Percentiles rank a stretch among this genome's conserved stretches.
phyloP scores from a whole-genome alignment of 108 stramenopile genomes.

The Halocafeteria seosinensis region DNA sequence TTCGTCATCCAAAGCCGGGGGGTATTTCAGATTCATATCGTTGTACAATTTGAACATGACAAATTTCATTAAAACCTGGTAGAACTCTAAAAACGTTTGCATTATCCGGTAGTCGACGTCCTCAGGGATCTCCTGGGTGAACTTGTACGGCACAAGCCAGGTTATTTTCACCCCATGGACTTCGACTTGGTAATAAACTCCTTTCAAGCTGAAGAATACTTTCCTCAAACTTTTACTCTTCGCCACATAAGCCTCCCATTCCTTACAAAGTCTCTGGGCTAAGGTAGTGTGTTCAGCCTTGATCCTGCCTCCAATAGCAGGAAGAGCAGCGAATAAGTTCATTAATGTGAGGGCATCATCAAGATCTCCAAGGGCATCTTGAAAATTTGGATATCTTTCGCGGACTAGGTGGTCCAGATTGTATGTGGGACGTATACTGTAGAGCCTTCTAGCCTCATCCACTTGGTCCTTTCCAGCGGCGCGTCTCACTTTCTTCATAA shows the following conservation, averaged over 20 bases:
- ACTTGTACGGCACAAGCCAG: constrained; percentile 88
- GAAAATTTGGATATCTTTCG: constrained; percentile 93
- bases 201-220: constrained; percentile 91
- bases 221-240: constrained; percentile 63
- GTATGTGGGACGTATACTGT: constrained; percentile 60
- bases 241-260: constrained; percentile 81
- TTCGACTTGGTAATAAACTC: constrained; percentile 73
- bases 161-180: constrained; percentile 45
- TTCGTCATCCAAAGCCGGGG: constrained; percentile 26
- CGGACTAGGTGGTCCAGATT: constrained; percentile 82
- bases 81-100: constrained; percentile 96
- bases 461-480: constrained; percentile 62
- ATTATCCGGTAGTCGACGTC: constrained; percentile 95
- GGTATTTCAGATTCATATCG: constrained; percentile 65
- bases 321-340: constrained; percentile 78
- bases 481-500: constrained; percentile 27
- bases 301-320: constrained; percentile 43
- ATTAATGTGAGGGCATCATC: constrained; percentile 86
- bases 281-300: constrained; percentile 53
- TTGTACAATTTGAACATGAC: constrained; percentile 83
- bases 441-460: constrained; percentile 59
- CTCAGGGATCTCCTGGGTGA: constrained; percentile 68
- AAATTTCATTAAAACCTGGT: constrained; percentile 76
- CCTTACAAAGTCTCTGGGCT: constrained; percentile 56
- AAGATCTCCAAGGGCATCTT: constrained; percentile 75